Evolutionary conservation across 2,329 filamentous ascomycete genomes (phyloP).

Genomic region (Fusarium sterilihyphosum): DNA sequence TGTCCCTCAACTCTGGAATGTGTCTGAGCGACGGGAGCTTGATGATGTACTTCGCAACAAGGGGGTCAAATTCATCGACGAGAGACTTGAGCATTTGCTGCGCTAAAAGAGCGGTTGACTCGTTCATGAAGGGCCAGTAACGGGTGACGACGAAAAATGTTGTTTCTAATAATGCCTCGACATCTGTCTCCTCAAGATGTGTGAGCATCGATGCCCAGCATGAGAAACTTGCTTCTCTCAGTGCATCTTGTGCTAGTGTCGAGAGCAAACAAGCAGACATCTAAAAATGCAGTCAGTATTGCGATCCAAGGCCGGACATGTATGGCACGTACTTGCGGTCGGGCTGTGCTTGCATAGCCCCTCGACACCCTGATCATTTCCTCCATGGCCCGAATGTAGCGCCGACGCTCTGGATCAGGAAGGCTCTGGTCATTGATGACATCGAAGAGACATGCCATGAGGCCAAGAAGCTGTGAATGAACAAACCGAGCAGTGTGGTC

Average conservation of each 20-base stretch:
- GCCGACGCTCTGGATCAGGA: slow-evolving; percentile 73
- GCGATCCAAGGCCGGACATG: not conserved
- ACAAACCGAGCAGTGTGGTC: slow-evolving; percentile 79
- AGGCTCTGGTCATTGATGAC: slow-evolving; percentile 76
- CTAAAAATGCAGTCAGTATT: slow-evolving; percentile 52
- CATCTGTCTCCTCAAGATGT: slow-evolving; percentile 79
- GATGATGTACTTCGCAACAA: slow-evolving; percentile 74
- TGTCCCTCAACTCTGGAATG: slow-evolving; percentile 74
- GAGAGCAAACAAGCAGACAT: slow-evolving; percentile 93
- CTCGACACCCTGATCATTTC: slow-evolving; percentile 86
- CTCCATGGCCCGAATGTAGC: slow-evolving; percentile 83
- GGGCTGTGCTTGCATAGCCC: slow-evolving; percentile 76
- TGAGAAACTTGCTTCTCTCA: slow-evolving; percentile 82
- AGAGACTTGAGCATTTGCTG: slow-evolving; percentile 72
- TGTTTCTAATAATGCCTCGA: slow-evolving; percentile 83
- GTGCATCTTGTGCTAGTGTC: slow-evolving; percentile 76
- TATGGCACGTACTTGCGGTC: slow-evolving; percentile 77
- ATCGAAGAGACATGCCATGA: slow-evolving; percentile 85
- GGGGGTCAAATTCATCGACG: slow-evolving; percentile 67
- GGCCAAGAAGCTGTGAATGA: slow-evolving; percentile 83
- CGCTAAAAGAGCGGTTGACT: slow-evolving; percentile 67
- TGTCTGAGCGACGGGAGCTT: slow-evolving; percentile 81
- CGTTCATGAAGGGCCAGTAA: slow-evolving; percentile 78
- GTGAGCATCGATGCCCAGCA: slow-evolving; percentile 86
- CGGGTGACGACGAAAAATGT: slow-evolving; percentile 88